Conservation (phyloP, 768 basidiomycete genomes). For the Sporobolomyces phaffii region DNA sequence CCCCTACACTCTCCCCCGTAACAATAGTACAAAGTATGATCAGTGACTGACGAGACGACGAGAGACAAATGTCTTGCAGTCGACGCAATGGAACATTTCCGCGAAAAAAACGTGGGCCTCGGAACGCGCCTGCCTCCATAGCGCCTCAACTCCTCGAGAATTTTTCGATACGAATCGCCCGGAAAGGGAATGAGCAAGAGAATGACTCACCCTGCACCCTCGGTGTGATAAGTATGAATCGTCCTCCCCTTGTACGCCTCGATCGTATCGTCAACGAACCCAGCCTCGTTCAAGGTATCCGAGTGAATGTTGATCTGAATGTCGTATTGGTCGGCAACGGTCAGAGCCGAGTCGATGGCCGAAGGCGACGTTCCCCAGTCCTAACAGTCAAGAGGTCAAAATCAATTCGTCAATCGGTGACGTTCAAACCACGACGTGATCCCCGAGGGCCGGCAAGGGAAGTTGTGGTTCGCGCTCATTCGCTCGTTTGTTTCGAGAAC, state of each 20-base stretch:
- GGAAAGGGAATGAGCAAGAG: neutral
- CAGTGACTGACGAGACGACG: no score
- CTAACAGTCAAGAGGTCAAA: conserved; percentile 33
- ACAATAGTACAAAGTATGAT: no score
- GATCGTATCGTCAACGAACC: conserved; percentile 91
- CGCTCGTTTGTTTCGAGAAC: no score
- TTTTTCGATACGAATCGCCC: neutral
- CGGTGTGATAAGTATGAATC: conserved; percentile 95
- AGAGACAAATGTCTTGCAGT: no score
- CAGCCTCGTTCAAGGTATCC: conserved; percentile 94
- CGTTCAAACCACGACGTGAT: no score
- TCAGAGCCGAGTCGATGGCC: conserved; percentile 67
- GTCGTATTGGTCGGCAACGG: conserved; percentile 82
- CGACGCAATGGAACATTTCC: no score
- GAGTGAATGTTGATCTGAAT: conserved; percentile 97
- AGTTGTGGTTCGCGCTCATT: no score
- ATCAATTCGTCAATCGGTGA: no score
- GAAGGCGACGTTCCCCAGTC: conserved; percentile 93
- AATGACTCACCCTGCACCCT: conserved; percentile 28
- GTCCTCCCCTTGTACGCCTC: conserved; percentile 81
- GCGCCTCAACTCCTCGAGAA: conserved; percentile 80
- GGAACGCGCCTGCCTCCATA: no score
- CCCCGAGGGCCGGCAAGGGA: no score
- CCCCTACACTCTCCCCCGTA: no score
- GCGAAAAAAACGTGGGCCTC: no score